Percentiles rank a stretch among this genome's conserved stretches.
phyloP scores from a whole-genome alignment of 164 flowering plant species.

The Houttuynia cordata region DNA sequence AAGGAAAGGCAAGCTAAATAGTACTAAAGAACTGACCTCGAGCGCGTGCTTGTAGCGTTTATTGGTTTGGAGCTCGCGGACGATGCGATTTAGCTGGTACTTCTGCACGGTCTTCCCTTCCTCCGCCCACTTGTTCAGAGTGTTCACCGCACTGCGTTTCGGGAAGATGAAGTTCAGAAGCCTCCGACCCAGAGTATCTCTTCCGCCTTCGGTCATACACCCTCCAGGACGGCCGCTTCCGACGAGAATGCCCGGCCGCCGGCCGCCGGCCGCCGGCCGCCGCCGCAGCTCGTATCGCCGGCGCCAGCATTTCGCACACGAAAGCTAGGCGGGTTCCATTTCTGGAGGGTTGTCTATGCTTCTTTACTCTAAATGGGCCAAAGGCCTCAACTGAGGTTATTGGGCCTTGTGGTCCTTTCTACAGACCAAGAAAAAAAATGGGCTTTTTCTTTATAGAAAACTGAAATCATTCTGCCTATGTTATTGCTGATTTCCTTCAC shows the following conservation, averaged over 20 bases:
- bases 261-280: not conserved
- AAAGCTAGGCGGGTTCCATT: no score
- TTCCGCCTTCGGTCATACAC: conserved; percentile 10
- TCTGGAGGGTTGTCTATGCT: no score
- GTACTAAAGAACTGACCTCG: conserved; percentile 33
- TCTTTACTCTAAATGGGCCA: no score
- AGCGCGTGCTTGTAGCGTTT: conserved; percentile 77
- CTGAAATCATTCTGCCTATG: no score
- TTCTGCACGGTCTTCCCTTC: conserved; percentile 60
- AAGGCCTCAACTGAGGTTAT: no score
- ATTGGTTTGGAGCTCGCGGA: conserved; percentile 63
- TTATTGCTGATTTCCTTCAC: no score
- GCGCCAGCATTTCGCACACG: no score
- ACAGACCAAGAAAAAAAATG: no score
- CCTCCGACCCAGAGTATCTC: conserved; percentile 60
- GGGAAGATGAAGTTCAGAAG: conserved; percentile 42
- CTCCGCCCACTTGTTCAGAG: conserved; percentile 62
- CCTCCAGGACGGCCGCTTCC: not conserved
- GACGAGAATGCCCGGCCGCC: not conserved
- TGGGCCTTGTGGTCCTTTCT: no score
- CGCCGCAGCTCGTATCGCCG: not conserved
- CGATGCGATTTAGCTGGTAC: conserved; percentile 70
- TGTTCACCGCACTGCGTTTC: conserved; percentile 57
- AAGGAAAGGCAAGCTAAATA: not conserved
- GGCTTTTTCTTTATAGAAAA: no score